phyloP scores from a whole-genome alignment of 2,329 filamentous ascomycete species.

The Cytospora piceicola region DNA sequence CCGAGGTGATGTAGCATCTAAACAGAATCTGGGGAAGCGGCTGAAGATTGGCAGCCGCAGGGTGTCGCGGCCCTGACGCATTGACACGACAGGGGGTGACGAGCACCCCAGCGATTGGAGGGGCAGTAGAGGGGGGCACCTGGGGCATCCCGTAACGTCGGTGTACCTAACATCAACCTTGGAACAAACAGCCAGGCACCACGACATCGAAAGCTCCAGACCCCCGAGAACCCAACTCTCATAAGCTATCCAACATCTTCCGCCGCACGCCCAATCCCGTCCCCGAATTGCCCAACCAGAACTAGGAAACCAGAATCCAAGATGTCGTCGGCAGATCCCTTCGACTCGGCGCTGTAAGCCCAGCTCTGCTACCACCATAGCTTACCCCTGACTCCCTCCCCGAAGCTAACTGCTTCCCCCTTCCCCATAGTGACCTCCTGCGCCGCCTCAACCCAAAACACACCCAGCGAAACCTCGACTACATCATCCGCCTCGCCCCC shows the following conservation, averaged over 20 bases:
- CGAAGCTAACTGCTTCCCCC: slow-evolving; percentile 15
- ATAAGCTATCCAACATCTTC: slow-evolving; percentile 4
- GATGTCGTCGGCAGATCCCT: slow-evolving; percentile 65
- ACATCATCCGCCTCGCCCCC: slow-evolving; percentile 85
- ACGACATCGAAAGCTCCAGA: slow-evolving; percentile 1
- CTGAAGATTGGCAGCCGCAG: slow-evolving; percentile 21
- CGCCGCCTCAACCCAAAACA: slow-evolving; percentile 95
- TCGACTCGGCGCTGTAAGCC: slow-evolving; percentile 76
- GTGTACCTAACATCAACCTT: slow-evolving; percentile 29
- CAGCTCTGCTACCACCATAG: slow-evolving; percentile 20
- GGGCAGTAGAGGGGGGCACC: slow-evolving; percentile 27
- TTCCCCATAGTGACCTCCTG: slow-evolving; percentile 79
- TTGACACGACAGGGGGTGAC: slow-evolving; percentile 21
- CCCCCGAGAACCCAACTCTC: not conserved
- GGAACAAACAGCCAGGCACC: slow-evolving; percentile 12
- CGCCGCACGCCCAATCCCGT: not conserved
- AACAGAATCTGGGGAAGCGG: slow-evolving; percentile 24
- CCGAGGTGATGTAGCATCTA: slow-evolving; percentile 14
- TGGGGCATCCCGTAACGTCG: slow-evolving; percentile 23
- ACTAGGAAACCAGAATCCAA: slow-evolving; percentile 14
- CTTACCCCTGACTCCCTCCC: slow-evolving; percentile 14
- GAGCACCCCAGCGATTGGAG: slow-evolving; percentile 26
- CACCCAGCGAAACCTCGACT: slow-evolving; percentile 83
- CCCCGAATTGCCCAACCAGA: not conserved
- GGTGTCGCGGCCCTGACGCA: slow-evolving; percentile 14